Base-by-base conservation (phyloP, 768 basidiomycete genomes). In the Lactarius hatsudake region DNA sequence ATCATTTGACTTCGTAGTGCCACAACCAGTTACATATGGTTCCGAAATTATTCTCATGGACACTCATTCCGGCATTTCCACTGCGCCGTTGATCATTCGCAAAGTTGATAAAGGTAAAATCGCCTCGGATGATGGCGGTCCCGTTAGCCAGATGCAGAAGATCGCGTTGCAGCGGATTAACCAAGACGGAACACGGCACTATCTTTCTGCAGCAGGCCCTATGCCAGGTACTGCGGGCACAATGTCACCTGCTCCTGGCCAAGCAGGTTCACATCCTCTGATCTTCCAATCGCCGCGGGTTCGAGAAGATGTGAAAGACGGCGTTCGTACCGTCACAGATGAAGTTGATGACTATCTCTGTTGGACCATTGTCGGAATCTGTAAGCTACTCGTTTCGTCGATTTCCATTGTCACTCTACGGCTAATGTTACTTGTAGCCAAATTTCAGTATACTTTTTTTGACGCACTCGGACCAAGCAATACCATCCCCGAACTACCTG, bases 111-210 rank as follows among this genome's bases (percentile, higher is more conserved):
- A 95, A 73, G 91, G 91, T 34, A 82, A 87, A 66, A 90, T 96
- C 43, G 86, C 87, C n/a, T 79, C 83, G n/a, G 92, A 94, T 71
- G 90, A 94, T 73, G 91, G 91, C 23, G 92, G 94, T 6, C 95
- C 94, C 51, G 91, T 98, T 69, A 94, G 93, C 73, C 94, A 96
- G 76, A 93, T 98, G 88, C 95, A 98, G 79, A 94, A 96, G 80
- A 91, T 98, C 68, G 95, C 94, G 2, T 80, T 98, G 53, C 90
- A 94, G 73, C 83, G 92, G 63, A 86, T 92, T 62, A 90, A 92
- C 73, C 81, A 85, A 66, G 92, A 89, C 78, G 93, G 92, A 45
- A 85, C 90, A 45, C 82, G 93, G 74, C 91, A 91, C 78, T 97
- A 95, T 75, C 78, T 97, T 61, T 92, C 91, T 55, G 94, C 94